Evolutionary conservation across 768 basidiomycete species (phyloP).

Genomic region (Suillus paluster): DNA sequence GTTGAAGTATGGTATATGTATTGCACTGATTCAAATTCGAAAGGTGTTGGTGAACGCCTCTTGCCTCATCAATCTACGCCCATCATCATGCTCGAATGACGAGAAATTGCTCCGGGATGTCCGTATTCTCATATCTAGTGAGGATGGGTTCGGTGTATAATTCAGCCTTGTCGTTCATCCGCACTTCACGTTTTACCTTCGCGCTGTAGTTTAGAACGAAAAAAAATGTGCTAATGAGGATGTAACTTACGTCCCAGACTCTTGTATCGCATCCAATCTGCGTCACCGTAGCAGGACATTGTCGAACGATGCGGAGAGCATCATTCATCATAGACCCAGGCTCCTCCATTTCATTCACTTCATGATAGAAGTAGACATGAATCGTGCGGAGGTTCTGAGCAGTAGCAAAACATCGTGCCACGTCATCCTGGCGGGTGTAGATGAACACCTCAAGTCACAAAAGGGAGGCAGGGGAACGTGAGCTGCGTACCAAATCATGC

Average conservation of each 20-base stretch:
- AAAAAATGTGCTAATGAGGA: not conserved
- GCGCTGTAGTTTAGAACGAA: slow-evolving; percentile 11
- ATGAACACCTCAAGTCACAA: not conserved
- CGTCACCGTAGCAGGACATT: slow-evolving; percentile 54
- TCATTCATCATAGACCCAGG: slow-evolving; percentile 31
- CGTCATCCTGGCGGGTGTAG: slow-evolving; percentile 18
- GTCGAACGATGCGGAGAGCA: slow-evolving; percentile 49
- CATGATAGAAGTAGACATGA: slow-evolving; percentile 60
- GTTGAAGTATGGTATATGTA: not conserved
- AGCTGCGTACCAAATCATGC: slow-evolving; percentile 45
- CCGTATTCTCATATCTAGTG: slow-evolving; percentile 61
- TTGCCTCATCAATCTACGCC: not conserved
- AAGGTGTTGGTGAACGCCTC: not conserved
- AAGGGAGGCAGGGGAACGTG: not conserved
- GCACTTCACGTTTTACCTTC: slow-evolving; percentile 52
- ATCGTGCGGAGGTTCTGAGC: slow-evolving; percentile 56
- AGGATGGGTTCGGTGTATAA: slow-evolving; percentile 44
- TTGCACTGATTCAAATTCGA: not conserved
- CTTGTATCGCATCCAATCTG: slow-evolving; percentile 71
- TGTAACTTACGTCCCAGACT: slow-evolving; percentile 66
- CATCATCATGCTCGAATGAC: slow-evolving; percentile 51
- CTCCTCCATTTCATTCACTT: slow-evolving; percentile 20
- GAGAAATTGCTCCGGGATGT: slow-evolving; percentile 74
- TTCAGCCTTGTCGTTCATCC: slow-evolving; percentile 42
- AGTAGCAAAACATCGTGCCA: slow-evolving; percentile 40